Percentiles rank a stretch among this genome's conserved stretches.
Evolutionary conservation across 2,329 filamentous ascomycete genomes (phyloP).

Genomic region (Hymenoscyphus fraxineus): DNA sequence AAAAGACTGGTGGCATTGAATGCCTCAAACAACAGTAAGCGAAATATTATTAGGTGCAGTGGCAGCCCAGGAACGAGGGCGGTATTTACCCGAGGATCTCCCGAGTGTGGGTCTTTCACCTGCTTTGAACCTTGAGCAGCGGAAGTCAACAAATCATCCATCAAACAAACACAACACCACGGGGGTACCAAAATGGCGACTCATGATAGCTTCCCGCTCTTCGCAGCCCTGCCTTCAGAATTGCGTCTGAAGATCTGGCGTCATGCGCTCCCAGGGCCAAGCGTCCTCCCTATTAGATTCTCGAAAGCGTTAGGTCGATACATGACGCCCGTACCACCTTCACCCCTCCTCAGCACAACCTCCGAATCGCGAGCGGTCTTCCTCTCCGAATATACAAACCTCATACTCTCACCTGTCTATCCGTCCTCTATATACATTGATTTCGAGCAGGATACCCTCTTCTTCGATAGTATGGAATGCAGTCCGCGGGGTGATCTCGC

Average conservation of each 20-base stretch:
- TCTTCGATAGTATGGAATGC: conserved; percentile 30
- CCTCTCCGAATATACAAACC: conserved; percentile 23
- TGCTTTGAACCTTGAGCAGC: too few relatives aligned
- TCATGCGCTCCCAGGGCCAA: conserved; percentile 19
- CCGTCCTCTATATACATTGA: conserved; percentile 27
- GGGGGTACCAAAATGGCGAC: conserved; percentile 4
- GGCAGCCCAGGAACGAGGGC: too few relatives aligned
- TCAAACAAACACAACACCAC: conserved; percentile 1
- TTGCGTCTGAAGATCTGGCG: conserved; percentile 30
- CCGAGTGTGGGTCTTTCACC: too few relatives aligned
- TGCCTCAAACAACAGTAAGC: too few relatives aligned
- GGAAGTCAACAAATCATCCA: not conserved
- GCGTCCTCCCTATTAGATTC: conserved; percentile 26
- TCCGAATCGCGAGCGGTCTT: conserved; percentile 25
- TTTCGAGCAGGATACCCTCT: conserved; percentile 27
- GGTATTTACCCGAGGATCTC: too few relatives aligned
- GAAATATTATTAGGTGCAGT: too few relatives aligned
- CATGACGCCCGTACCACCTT: conserved; percentile 17
- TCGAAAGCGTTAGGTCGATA: conserved; percentile 20
- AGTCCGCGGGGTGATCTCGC: conserved; percentile 28
- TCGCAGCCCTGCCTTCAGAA: conserved; percentile 27
- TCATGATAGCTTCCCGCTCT: conserved; percentile 17
- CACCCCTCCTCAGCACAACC: conserved; percentile 21
- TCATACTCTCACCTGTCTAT: conserved; percentile 24
- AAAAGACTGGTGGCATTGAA: not conserved